Evolutionary conservation across 257 asterid genomes (phyloP), one percentile per base, ranked within the genome.

Genomic region (Schizonepeta tenuifolia): DNA sequence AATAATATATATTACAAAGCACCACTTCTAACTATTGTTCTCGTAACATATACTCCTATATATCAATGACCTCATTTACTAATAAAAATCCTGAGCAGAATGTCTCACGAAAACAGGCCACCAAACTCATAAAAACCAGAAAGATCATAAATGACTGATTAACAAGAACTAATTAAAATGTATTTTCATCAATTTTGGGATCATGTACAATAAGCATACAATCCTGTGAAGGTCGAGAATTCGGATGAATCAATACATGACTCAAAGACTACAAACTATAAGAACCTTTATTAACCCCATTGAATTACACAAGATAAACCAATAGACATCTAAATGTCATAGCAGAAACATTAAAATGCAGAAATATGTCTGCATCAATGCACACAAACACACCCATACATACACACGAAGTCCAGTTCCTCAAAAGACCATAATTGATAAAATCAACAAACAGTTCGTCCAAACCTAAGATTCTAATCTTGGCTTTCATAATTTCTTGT

Each of bases 281-380:
- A 61, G 9, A 63, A 47, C 50, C n/a, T 53, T 6, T 35, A 24
- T 21, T 38, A 22, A 20, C 22, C 22, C 11, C 0, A 20, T 14
- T 9, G 6, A 33, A 46, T 55, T 8, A 54, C 72, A 40, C 35
- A 67, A 15, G 26, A 67, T 50, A 21, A 11, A n/a, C 22, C 21
- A n/a, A n/a, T n/a, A n/a, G n/a, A n/a, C n/a, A 41, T 59, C 72
- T 12, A 35, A 33, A 33, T 58, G 33, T 60, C 55, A n/a, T n/a
- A n/a, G n/a, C n/a, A 65, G 7, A 41, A 65, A 6, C 57, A 51
- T 41, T 5, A 11, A 22, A 3, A 40, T 35, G 63, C 40, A 56
- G n/a, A 51, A 17, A 24, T 13, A 26, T 0, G 36, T 22, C 35
- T 11, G 61, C 33, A 8, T 12, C 63, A 56, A n/a, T 7, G 2